phyloP scores from a whole-genome alignment of 495 filamentous ascomycete species.

The Hypoxylon fragiforme region DNA sequence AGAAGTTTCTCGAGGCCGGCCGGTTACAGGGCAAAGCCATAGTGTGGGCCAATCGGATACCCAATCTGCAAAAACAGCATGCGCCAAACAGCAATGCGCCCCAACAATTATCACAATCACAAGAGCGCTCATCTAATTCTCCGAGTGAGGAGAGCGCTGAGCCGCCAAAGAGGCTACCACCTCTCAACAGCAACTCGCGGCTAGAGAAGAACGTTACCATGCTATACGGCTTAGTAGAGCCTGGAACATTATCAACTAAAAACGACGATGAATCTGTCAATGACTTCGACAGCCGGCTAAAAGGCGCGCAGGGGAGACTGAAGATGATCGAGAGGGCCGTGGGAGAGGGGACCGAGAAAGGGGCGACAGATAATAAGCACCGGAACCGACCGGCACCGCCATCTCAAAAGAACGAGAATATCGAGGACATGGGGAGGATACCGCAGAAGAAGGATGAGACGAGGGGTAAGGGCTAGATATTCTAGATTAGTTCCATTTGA shows the following conservation, averaged over 20 bases:
- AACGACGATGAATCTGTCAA: conserved; percentile 85
- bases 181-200: conserved; percentile 62
- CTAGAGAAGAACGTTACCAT: conserved; percentile 71
- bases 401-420: conserved; percentile 36
- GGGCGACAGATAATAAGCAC: not conserved
- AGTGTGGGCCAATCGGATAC: conserved; percentile 68
- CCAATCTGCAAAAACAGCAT: conserved; percentile 18
- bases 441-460: conserved; percentile 3
- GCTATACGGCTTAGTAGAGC: conserved; percentile 75
- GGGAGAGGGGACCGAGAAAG: conserved; percentile 52
- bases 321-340: conserved; percentile 78
- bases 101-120: conserved; percentile 2
- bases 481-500: not conserved
- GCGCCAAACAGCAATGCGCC: conserved; percentile 17
- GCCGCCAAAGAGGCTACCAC: conserved; percentile 38
- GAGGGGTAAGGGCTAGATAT: not conserved
- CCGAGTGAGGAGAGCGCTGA: conserved; percentile 13
- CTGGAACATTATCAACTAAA: conserved; percentile 70
- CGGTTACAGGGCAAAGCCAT: conserved; percentile 76
- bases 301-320: conserved; percentile 74
- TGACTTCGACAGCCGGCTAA: conserved; percentile 82
- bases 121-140: conserved; percentile 1
- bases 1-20: conserved; percentile 83
- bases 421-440: conserved; percentile 36
- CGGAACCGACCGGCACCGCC: not conserved